These are phyloP conservation scores for Trifolium pratense DNA, from an alignment of 306 rosid genomes.

Conservation along the genomic window DNA sequence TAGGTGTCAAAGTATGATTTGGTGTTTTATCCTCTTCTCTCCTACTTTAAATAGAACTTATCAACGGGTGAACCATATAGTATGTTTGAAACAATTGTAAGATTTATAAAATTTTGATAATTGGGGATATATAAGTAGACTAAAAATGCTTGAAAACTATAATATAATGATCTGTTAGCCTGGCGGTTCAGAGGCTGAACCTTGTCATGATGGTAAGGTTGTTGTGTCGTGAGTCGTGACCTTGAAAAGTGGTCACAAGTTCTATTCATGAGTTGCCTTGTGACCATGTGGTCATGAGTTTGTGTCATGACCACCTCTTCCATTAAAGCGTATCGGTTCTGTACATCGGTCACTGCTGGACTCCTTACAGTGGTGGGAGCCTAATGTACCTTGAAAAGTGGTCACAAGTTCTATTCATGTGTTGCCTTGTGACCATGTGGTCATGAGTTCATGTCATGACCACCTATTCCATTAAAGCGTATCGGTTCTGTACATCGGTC, in stretches of 20 bases:
- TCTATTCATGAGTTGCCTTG: neutral
- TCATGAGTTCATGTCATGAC: neutral
- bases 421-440: neutral
- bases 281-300: neutral
- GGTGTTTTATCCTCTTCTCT: neutral
- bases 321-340: too few species aligned
- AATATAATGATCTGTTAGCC: neutral
- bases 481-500: neutral
- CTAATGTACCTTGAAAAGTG: too few species aligned
- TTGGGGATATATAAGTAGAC: neutral
- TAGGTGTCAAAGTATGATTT: neutral
- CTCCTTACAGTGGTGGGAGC: too few species aligned
- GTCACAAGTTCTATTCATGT: neutral
- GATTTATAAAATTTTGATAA: neutral
- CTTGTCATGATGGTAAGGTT: slow-evolving; percentile 7
- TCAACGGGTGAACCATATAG: neutral
- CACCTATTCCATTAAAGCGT: neutral
- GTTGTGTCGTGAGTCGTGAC: neutral
- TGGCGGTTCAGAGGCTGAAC: neutral
- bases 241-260: neutral
- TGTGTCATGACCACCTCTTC: neutral
- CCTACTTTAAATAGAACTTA: neutral
- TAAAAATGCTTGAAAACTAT: neutral
- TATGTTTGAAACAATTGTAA: neutral
- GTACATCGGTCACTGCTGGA: too few species aligned